phyloP scores from a whole-genome alignment of 2,329 filamentous ascomycete species.

The Monosporascus sp. region DNA sequence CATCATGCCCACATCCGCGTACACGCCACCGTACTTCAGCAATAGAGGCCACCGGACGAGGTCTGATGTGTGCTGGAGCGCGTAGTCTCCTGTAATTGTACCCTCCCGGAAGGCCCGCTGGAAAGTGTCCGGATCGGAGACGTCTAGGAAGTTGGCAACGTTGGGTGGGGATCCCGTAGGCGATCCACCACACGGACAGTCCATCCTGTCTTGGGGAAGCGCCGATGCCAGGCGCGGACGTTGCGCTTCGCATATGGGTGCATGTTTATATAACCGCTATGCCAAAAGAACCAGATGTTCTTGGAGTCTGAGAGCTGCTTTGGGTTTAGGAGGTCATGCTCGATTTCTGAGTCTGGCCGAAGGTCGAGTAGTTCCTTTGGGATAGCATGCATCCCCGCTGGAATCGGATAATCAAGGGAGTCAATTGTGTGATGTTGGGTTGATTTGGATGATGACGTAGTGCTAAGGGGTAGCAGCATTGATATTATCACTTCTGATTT shows the following conservation, averaged over 20 bases:
- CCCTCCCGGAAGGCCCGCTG: conserved; percentile 45
- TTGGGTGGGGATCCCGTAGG: conserved; percentile 38
- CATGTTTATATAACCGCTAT: conserved; percentile 42
- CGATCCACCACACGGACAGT: conserved; percentile 45
- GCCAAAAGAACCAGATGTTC: conserved; percentile 49
- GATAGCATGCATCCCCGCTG: conserved; percentile 35
- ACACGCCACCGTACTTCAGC: conserved; percentile 52
- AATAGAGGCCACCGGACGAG: conserved; percentile 52
- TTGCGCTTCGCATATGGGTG: conserved; percentile 48
- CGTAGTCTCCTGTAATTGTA: conserved; percentile 42
- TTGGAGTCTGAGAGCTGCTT: conserved; percentile 25
- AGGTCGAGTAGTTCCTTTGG: conserved; percentile 36
- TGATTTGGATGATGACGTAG: background rate
- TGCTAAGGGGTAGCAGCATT: background rate
- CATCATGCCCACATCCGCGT: conserved; percentile 51
- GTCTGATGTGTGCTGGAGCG: conserved; percentile 50
- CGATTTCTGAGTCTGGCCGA: conserved; percentile 40
- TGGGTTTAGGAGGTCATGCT: conserved; percentile 34
- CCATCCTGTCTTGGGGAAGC: conserved; percentile 48
- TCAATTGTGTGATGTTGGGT: conserved; percentile 11
- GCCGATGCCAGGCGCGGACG: conserved; percentile 47
- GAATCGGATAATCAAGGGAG: conserved; percentile 24
- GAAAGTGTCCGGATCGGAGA: conserved; percentile 36
- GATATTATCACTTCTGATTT: background rate
- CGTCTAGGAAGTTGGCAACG: conserved; percentile 42